Conservation (phyloP, 2,329 filamentous ascomycete genomes). For the Calonectria leucothoes region DNA sequence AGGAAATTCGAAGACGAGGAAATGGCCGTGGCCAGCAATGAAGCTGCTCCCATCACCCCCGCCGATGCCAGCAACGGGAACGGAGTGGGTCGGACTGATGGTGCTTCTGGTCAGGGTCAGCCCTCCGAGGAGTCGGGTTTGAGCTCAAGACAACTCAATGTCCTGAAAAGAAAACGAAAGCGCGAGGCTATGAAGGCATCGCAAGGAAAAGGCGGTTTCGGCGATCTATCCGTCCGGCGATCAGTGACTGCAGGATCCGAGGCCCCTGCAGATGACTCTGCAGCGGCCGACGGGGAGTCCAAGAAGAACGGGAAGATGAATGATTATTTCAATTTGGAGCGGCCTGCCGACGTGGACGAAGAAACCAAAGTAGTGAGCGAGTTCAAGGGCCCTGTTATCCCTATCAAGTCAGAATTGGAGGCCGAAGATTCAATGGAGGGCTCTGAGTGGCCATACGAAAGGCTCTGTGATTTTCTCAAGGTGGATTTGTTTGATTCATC, state of each 20-base stretch:
- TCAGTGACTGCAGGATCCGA: slow-evolving; percentile 72
- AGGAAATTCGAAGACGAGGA: slow-evolving; percentile 89
- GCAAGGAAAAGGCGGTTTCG: slow-evolving; percentile 87
- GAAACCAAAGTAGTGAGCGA: slow-evolving; percentile 93
- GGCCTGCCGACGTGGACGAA: slow-evolving; percentile 82
- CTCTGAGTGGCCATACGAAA: slow-evolving; percentile 92
- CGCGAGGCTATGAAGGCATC: slow-evolving; percentile 87
- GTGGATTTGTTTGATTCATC: slow-evolving; percentile 92
- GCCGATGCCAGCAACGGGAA: slow-evolving; percentile 54
- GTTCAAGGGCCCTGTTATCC: slow-evolving; percentile 85
- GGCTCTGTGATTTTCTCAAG: slow-evolving; percentile 92
- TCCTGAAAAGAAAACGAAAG: slow-evolving; percentile 94
- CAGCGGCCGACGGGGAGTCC: slow-evolving; percentile 61
- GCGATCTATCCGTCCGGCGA: slow-evolving; percentile 82
- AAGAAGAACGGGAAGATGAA: slow-evolving; percentile 73
- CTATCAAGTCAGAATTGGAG: slow-evolving; percentile 89
- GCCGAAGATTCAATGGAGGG: slow-evolving; percentile 81
- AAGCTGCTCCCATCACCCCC: slow-evolving; percentile 57
- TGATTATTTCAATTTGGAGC: slow-evolving; percentile 93
- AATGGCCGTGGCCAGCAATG: slow-evolving; percentile 69
- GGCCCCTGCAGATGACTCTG: slow-evolving; percentile 70
- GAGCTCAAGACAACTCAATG: slow-evolving; percentile 94
- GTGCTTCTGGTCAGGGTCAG: slow-evolving; percentile 52
- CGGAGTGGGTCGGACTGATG: slow-evolving; percentile 49
- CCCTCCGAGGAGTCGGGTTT: slow-evolving; percentile 75